Conservation (phyloP, 148 eudicot species). For the Vaccinium corymbosum region DNA sequence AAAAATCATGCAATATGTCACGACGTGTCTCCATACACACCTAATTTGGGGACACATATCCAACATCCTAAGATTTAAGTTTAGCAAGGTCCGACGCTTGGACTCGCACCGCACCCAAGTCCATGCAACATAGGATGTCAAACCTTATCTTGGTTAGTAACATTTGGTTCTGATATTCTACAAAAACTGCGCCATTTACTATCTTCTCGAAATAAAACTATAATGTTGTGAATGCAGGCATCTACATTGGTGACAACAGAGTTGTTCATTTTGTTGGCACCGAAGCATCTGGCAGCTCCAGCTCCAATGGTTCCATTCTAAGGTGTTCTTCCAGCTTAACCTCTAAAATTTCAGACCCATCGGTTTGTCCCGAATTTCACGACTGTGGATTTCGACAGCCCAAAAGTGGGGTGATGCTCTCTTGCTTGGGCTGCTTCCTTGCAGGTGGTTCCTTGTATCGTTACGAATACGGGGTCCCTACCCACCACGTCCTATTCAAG, state of each 20-base stretch:
- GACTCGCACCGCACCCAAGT: too few relatives aligned
- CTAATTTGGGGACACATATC: too few relatives aligned
- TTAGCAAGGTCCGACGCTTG: too few relatives aligned
- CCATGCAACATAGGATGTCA: background rate
- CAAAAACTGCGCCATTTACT: background rate
- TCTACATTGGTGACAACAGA: constrained; percentile 26
- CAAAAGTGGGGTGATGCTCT: constrained; percentile 24
- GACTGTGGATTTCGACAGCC: constrained; percentile 18
- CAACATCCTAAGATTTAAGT: too few relatives aligned
- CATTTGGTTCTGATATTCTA: background rate
- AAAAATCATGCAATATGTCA: too few relatives aligned
- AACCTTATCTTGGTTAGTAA: background rate
- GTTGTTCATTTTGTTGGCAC: constrained; percentile 26
- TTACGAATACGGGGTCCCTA: constrained; percentile 22
- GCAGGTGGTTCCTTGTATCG: constrained; percentile 17
- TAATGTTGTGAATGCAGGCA: constrained; percentile 19
- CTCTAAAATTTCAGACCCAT: background rate
- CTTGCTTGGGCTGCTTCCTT: constrained; percentile 33
- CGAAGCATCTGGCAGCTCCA: background rate
- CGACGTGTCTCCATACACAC: too few relatives aligned
- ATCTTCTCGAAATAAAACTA: background rate
- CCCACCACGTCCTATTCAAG: constrained; percentile 13
- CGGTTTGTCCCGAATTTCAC: constrained; percentile 16
- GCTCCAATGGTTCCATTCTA: background rate
- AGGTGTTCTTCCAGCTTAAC: background rate